Base-by-base conservation (phyloP, 2,329 filamentous ascomycete genomes). In the Talaromyces sp. region DNA sequence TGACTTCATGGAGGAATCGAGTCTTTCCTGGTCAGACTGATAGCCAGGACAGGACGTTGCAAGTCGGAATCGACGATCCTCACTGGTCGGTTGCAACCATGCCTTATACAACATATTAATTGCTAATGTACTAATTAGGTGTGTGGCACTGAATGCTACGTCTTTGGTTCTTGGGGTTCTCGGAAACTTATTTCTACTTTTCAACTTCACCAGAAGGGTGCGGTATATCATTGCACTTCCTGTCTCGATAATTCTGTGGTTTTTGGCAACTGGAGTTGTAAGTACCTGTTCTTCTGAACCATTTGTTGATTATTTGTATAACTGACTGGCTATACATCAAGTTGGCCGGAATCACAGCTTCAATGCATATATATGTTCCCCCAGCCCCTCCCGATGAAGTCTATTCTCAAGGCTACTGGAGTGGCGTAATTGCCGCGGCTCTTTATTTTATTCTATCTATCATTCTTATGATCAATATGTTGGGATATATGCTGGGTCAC, bases 371-470 rank as follows among this genome's bases (percentile, higher is more conserved):
- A 1, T 87, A 89, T 11, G 82, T 83, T 0, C 74, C 77, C 66
- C 77, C 81, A 32, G 62, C 80, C 68, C 55, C 72, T 56, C 69
- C 78, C 59, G 64, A 82, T 79, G 65, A 85, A 63, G 77, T 76
- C 0, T 88, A 89, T 81, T 91, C 90, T 0, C 89, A 96, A 72
- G 91, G 90, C 0, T 96, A 90, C 69, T 96, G 88, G 82, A 96
- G 96, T 69, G 92, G 86, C 27, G 82, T 96, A 19, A 90, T 91
- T 67, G 87, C 91, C 2, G 89, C 91, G 6, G 77, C 85, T 2
- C 82, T 96, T 21, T 96, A 96, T 75, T 89, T 93, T 59, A 70
- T 93, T 17, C 88, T 90, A 58, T 89, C 90, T 0, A 85, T 88
- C 52, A 81, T 96, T 41, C 86, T 96, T 74, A 83, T 89, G 65